phyloP scores from a whole-genome alignment of 2,329 filamentous ascomycete genomes.

The Blastomyces emzantsi region DNA sequence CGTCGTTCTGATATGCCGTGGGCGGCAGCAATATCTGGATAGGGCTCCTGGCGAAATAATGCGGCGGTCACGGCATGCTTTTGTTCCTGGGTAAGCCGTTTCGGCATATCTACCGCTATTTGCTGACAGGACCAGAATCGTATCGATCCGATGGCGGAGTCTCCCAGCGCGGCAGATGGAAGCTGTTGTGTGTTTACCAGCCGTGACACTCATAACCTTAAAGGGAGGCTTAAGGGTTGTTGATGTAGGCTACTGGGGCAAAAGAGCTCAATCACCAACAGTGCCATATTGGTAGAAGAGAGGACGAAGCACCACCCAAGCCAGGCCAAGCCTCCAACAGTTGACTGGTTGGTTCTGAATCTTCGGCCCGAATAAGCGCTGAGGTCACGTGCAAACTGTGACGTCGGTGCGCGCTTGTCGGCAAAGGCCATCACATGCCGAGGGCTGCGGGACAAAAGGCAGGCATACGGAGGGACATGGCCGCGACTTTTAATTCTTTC shows the following conservation, averaged over 20 bases:
- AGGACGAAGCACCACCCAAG: no score
- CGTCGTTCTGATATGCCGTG: conserved; percentile 39
- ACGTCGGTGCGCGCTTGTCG: conserved; percentile 19
- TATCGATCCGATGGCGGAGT: background rate
- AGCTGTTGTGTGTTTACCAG: background rate
- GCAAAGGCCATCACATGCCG: conserved; percentile 31
- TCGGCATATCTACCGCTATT: background rate
- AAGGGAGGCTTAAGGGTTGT: no score
- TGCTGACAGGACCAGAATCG: background rate
- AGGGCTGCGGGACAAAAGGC: conserved; percentile 18
- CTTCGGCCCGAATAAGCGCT: conserved; percentile 4
- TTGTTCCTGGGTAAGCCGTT: conserved; percentile 8
- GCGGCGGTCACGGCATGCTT: conserved; percentile 10
- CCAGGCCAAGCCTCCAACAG: no score
- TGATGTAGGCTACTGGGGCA: no score
- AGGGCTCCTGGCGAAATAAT: conserved; percentile 12
- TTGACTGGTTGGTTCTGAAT: no score
- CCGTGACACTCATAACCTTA: no score
- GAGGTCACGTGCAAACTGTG: conserved; percentile 29
- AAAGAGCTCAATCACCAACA: no score
- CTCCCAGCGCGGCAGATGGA: background rate
- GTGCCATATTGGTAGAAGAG: no score
- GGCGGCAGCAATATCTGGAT: conserved; percentile 9
- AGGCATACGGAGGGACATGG: background rate
- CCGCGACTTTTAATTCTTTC: conserved; percentile 8